Base-by-base conservation (phyloP, 2,329 filamentous ascomycete species). In the Pestalotiopsis sp. region DNA sequence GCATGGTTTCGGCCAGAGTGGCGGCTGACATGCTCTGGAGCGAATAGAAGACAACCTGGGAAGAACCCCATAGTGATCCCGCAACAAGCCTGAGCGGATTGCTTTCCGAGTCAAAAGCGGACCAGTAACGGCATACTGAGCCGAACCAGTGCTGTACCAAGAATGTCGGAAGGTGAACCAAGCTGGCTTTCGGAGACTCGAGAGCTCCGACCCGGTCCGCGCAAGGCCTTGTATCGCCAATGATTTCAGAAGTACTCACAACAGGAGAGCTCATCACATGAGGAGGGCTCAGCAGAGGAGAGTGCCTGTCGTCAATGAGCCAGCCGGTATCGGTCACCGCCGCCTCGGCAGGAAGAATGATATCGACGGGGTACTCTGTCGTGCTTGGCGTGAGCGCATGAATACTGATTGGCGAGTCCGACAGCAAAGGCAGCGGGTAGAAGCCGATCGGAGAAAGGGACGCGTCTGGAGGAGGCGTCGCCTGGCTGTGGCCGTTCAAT, bases 111-210 rank as follows among this genome's bases (percentile, higher is more conserved):
- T 66, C 64, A 23, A 56, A 58, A 11, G 64, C 64, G 17, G 64
- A 66, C 64, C 64, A 66, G 13, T 66, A 58, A 20, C 64, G 31
- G 23, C 64, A 66, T 25, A 66, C 64, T 31, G 64, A 66, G 11
- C 45, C 20, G 27, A 66, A 66, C 64, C 64, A 66, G 17, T 66
- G 64, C 25, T 66, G 36, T 14, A 66, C 49, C 25, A 66, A 36
- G 17, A 58, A 56, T 17, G 64, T 66, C 45, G 64, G 64, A 36
- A 38, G 11, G 31, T 66, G 20, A 6, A 66, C 12, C n/a, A 58
- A 14, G 49, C 64, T 27, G 20, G n/a, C 41, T 64, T 36, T 27
- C 20, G 41, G 62, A 3, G 41, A 7, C 5, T 6, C 39, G 6
- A 52, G 39, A 45, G 20, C 41, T 12, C 38, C 27, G n/a, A 25